phyloP scores from a whole-genome alignment of 208 protist species.

The Wallacemonas sp. region DNA sequence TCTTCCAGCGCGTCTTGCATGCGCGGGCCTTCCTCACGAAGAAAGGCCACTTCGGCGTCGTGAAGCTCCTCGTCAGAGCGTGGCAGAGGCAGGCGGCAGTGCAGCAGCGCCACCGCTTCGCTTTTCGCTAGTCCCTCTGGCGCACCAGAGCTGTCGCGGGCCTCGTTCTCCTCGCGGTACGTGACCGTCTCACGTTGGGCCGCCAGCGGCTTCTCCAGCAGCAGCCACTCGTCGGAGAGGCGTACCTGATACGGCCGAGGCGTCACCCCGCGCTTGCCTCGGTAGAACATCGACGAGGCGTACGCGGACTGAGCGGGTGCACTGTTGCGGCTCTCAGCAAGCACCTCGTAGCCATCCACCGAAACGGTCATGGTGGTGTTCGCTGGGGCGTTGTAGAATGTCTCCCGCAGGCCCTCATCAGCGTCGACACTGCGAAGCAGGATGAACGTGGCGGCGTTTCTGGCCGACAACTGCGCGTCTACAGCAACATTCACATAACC shows the following conservation, averaged over 20 bases:
- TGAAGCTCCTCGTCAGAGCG: conserved; percentile 24
- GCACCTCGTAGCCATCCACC: conserved; percentile 26
- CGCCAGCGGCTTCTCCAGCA: conserved; percentile 46
- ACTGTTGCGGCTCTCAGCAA: background rate
- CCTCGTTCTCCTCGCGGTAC: conserved; percentile 17
- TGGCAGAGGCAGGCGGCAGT: conserved; percentile 80
- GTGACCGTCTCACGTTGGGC: background rate
- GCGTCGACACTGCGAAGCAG: conserved; percentile 36
- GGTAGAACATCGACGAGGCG: background rate
- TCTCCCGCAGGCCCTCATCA: conserved; percentile 27
- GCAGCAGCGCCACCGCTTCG: conserved; percentile 32
- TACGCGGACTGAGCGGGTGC: background rate
- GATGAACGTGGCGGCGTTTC: conserved; percentile 45
- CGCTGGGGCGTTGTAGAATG: conserved; percentile 49
- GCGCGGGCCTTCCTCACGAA: conserved; percentile 18
- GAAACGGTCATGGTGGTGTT: conserved; percentile 27
- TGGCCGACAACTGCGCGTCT: background rate
- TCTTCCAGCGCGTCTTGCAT: conserved; percentile 36
- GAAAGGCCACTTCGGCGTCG: conserved; percentile 32
- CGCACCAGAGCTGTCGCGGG: background rate
- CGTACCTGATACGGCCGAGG: conserved; percentile 38
- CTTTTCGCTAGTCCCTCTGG: no score
- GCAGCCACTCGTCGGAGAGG: conserved; percentile 76
- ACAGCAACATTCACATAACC: background rate
- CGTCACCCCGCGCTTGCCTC: background rate